These are phyloP conservation scores for Salmacisia buchloeana DNA, from an alignment of 1,284 basidiomycete genomes.

Conservation along the genomic window DNA sequence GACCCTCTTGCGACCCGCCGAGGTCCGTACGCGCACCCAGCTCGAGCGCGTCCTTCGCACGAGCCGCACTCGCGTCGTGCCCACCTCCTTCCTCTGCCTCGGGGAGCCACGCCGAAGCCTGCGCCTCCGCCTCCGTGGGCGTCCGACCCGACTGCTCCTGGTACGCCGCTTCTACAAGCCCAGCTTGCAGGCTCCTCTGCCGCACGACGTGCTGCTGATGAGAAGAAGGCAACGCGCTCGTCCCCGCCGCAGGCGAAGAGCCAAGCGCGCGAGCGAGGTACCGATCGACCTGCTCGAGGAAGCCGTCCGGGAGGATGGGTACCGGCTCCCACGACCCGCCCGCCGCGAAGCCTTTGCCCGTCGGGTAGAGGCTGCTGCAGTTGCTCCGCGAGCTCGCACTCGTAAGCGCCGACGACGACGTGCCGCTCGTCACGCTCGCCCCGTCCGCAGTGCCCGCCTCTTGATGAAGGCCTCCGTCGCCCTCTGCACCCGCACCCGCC, in stretches of 20 bases:
- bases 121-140: no score
- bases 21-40: no score
- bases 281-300: conserved; percentile 25
- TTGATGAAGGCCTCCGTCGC: neutral
- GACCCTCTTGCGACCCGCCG: no score
- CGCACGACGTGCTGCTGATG: neutral
- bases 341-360: conserved; percentile 34
- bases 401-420: conserved; percentile 8
- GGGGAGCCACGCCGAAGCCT: no score
- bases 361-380: conserved; percentile 30
- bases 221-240: neutral
- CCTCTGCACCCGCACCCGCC: neutral
- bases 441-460: neutral
- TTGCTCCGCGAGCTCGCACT: conserved; percentile 3
- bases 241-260: no score
- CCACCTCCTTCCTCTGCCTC: no score
- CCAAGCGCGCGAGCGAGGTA: neutral
- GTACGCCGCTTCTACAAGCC: no score
- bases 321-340: conserved; percentile 38
- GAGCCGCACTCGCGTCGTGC: no score
- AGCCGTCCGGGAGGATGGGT: conserved; percentile 30
- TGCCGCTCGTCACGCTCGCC: conserved; percentile 14
- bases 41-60: no score
- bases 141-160: no score
- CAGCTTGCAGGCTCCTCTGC: no score